phyloP scores from a whole-genome alignment of 148 eudicot genomes.

The Camellia lanceoleosa region DNA sequence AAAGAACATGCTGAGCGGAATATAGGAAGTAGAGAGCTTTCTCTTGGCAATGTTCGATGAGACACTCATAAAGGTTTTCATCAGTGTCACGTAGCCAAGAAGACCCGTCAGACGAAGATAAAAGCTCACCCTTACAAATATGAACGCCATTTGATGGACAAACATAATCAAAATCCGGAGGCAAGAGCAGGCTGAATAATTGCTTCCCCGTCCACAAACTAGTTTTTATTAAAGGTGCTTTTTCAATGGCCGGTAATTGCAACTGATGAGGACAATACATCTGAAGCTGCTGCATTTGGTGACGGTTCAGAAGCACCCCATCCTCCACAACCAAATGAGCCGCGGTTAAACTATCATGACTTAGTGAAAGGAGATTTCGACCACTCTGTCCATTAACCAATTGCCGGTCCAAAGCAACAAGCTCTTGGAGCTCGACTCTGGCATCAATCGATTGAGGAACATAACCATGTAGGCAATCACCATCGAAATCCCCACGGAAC shows the following conservation, averaged over 20 bases:
- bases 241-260: conserved; percentile 40
- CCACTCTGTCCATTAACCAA: conserved; percentile 76
- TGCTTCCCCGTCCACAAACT: conserved; percentile 77
- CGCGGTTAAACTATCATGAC: conserved; percentile 87
- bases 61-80: conserved; percentile 58
- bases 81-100: conserved; percentile 69
- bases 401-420: conserved; percentile 70
- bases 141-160: conserved; percentile 41
- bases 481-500: conserved; percentile 89
- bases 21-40: conserved; percentile 48
- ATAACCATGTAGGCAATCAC: conserved; percentile 90
- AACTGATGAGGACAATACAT: conserved; percentile 54
- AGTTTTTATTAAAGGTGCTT: conserved; percentile 25
- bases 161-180: conserved; percentile 54
- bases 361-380: conserved; percentile 58
- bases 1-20: conserved; percentile 73
- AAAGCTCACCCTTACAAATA: conserved; percentile 63
- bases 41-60: conserved; percentile 46
- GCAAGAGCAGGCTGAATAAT: conserved; percentile 70
- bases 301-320: conserved; percentile 42
- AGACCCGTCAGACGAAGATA: conserved; percentile 51
- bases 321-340: conserved; percentile 68
- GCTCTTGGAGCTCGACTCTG: conserved; percentile 79
- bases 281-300: conserved; percentile 71
- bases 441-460: conserved; percentile 79